phyloP scores from a whole-genome alignment of 768 basidiomycete species.

The Kwoniella sp. region DNA sequence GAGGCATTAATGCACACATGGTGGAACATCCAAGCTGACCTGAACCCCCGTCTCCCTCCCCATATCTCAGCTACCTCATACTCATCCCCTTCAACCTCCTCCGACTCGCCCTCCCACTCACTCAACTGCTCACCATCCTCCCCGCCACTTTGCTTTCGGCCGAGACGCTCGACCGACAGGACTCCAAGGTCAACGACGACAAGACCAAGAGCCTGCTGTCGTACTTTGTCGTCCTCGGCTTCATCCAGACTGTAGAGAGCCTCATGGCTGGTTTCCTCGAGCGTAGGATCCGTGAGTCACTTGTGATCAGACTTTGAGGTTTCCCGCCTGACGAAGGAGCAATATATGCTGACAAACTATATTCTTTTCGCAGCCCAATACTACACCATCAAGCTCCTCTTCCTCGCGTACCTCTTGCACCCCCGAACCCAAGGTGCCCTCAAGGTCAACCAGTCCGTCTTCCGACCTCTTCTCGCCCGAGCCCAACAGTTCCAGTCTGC shows the following conservation, averaged over 20 bases:
- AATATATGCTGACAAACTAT: too few species aligned
- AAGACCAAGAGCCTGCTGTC: slow-evolving; percentile 36
- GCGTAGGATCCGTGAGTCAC: slow-evolving; percentile 41
- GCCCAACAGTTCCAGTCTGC: slow-evolving; percentile 7
- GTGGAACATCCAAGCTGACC: background rate
- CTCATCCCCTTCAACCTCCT: slow-evolving; percentile 50
- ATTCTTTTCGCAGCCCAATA: slow-evolving; percentile 41
- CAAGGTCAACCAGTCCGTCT: slow-evolving; percentile 36
- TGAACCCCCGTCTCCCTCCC: background rate
- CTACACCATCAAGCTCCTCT: slow-evolving; percentile 49
- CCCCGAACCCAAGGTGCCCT: slow-evolving; percentile 43
- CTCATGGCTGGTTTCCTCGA: slow-evolving; percentile 42
- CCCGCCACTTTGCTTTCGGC: slow-evolving; percentile 42
- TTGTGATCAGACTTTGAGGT: too few species aligned
- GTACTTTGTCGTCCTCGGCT: slow-evolving; percentile 48
- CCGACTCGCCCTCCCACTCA: slow-evolving; percentile 43
- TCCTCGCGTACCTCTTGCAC: slow-evolving; percentile 51
- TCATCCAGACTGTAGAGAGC: slow-evolving; percentile 44
- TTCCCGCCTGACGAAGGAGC: too few species aligned
- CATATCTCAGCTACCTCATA: slow-evolving; percentile 40
- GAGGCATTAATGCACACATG: too few species aligned
- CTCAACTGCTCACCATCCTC: slow-evolving; percentile 42
- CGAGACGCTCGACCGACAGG: slow-evolving; percentile 29
- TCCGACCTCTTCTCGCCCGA: slow-evolving; percentile 26
- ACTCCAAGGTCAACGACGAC: slow-evolving; percentile 24